Conservation (phyloP, 306 rosid genomes). For the Cucumis cinereus region DNA sequence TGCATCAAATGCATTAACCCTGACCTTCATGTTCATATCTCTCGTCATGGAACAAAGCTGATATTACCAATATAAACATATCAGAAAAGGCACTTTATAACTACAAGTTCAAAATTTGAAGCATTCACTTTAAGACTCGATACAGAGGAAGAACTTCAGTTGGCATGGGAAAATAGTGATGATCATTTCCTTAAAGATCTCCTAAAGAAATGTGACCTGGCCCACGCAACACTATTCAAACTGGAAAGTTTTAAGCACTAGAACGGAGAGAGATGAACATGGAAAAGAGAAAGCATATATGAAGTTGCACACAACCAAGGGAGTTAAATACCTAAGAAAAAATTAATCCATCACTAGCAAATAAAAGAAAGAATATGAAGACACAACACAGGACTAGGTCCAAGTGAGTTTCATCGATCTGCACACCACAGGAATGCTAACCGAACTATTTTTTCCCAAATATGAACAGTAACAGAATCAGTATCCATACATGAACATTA, state of each 20-base stretch:
- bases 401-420: background rate
- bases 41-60: conserved; percentile 78
- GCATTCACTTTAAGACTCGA: conserved; percentile 8
- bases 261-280: background rate
- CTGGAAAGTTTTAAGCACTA: background rate
- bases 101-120: conserved; percentile 6
- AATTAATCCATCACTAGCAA: background rate
- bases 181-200: conserved; percentile 13
- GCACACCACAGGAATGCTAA: background rate
- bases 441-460: background rate
- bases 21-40: conserved; percentile 79
- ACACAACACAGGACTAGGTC: background rate
- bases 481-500: background rate
- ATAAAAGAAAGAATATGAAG: background rate
- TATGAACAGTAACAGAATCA: background rate
- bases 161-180: conserved; percentile 9
- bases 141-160: conserved; percentile 15
- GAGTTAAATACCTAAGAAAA: background rate
- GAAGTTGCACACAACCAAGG: background rate
- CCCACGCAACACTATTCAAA: background rate
- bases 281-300: background rate
- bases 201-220: conserved; percentile 14
- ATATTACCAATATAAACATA: conserved; percentile 14
- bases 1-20: conserved; percentile 58
- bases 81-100: background rate